A percentile compares a stretch with the other conserved stretches of the same genome.
Conservation (phyloP, 2,329 filamentous ascomycete species). For the Thielaviopsis euricoi region DNA sequence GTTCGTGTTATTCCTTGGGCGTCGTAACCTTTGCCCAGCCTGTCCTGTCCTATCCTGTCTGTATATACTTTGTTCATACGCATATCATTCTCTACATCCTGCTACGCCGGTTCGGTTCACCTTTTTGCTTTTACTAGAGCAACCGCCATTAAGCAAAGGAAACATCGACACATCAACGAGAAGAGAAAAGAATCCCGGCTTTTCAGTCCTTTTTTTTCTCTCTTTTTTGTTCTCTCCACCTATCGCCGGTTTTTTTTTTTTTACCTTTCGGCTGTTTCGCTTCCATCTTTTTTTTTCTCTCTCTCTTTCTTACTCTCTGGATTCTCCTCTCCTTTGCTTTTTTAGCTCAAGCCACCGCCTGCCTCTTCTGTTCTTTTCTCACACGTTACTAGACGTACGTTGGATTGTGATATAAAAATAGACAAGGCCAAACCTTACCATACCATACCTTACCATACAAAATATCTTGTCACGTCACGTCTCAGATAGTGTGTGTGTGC, state of each 20-base stretch:
- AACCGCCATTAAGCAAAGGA: neutral
- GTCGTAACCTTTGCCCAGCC: no score
- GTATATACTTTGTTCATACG: no score
- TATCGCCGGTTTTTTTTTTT: no score
- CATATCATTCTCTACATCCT: no score
- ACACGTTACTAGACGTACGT: neutral
- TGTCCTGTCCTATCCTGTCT: no score
- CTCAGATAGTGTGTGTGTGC: neutral
- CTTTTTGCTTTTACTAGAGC: no score
- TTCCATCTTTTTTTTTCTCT: slow-evolving; percentile 8
- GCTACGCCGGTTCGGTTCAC: no score
- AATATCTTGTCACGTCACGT: neutral
- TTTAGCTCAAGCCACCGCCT: neutral
- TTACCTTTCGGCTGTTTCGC: neutral
- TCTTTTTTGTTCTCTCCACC: no score
- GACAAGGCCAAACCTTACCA: neutral
- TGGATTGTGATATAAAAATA: neutral
- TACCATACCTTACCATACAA: neutral
- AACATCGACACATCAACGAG: neutral
- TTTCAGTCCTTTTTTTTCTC: neutral
- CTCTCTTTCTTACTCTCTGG: slow-evolving; percentile 2
- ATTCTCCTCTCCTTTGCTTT: neutral
- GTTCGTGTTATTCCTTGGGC: no score
- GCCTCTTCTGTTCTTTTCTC: neutral
- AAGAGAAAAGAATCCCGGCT: neutral